phyloP scores from a whole-genome alignment of 768 basidiomycete species.

The Pilatotrama ljubarskyi region DNA sequence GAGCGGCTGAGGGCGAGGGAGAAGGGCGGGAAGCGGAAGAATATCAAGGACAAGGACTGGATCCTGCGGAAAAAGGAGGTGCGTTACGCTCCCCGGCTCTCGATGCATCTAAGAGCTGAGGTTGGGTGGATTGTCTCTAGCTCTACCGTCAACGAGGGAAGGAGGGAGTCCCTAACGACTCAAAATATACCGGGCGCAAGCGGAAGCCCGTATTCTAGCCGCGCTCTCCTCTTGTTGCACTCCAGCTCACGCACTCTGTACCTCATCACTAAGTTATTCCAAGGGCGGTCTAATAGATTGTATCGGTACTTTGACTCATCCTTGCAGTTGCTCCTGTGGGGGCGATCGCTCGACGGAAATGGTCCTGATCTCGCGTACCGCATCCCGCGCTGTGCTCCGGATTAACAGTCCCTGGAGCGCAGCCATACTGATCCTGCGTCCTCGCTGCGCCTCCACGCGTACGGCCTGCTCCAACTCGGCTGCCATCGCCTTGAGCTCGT shows the following conservation, averaged over 20 bases:
- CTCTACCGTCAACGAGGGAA: slow-evolving; percentile 85
- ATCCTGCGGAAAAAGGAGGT: slow-evolving; percentile 97
- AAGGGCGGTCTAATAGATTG: slow-evolving; percentile 5
- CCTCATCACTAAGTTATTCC: slow-evolving; percentile 4
- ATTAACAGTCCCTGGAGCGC: slow-evolving; percentile 95
- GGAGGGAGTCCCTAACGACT: slow-evolving; percentile 79
- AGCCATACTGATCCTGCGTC: slow-evolving; percentile 87
- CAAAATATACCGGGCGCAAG: slow-evolving; percentile 91
- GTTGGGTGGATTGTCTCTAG: slow-evolving; percentile 38
- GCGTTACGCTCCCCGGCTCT: slow-evolving; percentile 22
- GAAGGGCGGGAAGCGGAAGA: slow-evolving; percentile 69
- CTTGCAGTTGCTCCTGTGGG: background rate
- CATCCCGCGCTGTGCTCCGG: slow-evolving; percentile 59
- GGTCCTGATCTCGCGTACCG: slow-evolving; percentile 50
- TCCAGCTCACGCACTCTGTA: background rate
- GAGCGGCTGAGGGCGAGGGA: slow-evolving; percentile 60
- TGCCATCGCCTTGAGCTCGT: slow-evolving; percentile 49
- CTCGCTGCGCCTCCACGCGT: slow-evolving; percentile 47
- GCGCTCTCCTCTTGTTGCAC: background rate
- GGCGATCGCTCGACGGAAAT: slow-evolving; percentile 25
- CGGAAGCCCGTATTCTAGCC: slow-evolving; percentile 71
- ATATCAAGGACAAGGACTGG: slow-evolving; percentile 82
- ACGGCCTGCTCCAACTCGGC: slow-evolving; percentile 55
- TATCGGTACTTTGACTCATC: slow-evolving; percentile 14
- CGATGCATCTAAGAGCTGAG: background rate